phyloP scores from a whole-genome alignment of 179 eudicot species.

The Gypsophila paniculata region DNA sequence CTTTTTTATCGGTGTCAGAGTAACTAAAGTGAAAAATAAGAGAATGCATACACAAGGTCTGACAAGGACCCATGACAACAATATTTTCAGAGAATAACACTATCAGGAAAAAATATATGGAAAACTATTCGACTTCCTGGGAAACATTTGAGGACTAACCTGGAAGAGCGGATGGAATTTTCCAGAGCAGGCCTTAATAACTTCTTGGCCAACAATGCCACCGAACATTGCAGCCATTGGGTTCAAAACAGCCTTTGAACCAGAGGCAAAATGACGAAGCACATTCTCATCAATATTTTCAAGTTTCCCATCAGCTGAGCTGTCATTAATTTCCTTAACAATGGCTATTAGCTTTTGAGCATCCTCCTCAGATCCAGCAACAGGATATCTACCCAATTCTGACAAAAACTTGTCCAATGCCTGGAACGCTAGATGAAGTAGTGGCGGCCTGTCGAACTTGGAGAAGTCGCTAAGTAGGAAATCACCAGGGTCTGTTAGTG shows the following conservation, averaged over 20 bases:
- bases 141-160: constrained; percentile 41
- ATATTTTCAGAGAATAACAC: background rate
- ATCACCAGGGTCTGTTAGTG: constrained; percentile 79
- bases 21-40: background rate
- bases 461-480: constrained; percentile 83
- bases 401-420: constrained; percentile 68
- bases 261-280: constrained; percentile 65
- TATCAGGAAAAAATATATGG: background rate
- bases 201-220: constrained; percentile 97
- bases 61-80: background rate
- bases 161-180: constrained; percentile 93
- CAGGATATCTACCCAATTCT: constrained; percentile 59
- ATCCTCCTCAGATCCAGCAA: constrained; percentile 86
- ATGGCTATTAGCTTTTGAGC: constrained; percentile 71
- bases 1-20: background rate
- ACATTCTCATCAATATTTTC: constrained; percentile 52
- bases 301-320: constrained; percentile 50
- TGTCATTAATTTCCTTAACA: constrained; percentile 47
- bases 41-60: background rate
- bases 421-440: constrained; percentile 85
- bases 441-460: constrained; percentile 92
- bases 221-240: constrained; percentile 99
- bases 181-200: constrained; percentile 93
- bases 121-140: too few relatives aligned
- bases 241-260: constrained; percentile 84